These are phyloP conservation scores for Protostelium mycophagum DNA, from an alignment of 78 protist genomes.

Conservation along the genomic window DNA sequence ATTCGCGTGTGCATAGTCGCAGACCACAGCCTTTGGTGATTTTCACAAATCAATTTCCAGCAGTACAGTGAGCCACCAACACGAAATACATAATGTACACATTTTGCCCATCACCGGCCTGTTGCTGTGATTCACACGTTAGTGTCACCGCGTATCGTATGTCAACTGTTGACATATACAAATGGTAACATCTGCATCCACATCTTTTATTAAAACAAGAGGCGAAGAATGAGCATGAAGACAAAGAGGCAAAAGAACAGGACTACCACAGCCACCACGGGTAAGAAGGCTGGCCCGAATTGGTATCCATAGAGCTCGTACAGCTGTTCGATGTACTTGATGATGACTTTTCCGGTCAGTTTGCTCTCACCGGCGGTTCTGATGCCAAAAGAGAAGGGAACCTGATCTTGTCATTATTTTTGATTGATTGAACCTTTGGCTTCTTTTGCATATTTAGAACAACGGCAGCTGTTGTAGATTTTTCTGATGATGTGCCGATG, in stretches of 20 bases:
- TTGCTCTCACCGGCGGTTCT: slow-evolving; percentile 30
- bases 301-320: slow-evolving; percentile 5
- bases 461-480: no score
- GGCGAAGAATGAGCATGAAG: not conserved
- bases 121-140: no score
- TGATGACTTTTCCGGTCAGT: slow-evolving; percentile 42
- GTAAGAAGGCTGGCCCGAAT: not conserved
- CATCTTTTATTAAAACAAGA: not conserved
- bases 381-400: slow-evolving; percentile 6
- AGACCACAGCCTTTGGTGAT: no score
- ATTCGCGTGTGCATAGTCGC: no score
- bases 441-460: not conserved
- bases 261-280: not conserved
- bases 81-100: no score
- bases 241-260: not conserved
- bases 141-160: no score
- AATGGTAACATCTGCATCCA: no score
- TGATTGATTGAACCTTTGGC: not conserved
- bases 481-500: no score
- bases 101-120: no score
- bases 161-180: no score
- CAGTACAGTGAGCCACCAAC: no score
- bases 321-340: slow-evolving; percentile 31
- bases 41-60: no score
- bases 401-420: slow-evolving; percentile 1